Conservation (phyloP, 306 rosid species). For the Urtica urens region DNA sequence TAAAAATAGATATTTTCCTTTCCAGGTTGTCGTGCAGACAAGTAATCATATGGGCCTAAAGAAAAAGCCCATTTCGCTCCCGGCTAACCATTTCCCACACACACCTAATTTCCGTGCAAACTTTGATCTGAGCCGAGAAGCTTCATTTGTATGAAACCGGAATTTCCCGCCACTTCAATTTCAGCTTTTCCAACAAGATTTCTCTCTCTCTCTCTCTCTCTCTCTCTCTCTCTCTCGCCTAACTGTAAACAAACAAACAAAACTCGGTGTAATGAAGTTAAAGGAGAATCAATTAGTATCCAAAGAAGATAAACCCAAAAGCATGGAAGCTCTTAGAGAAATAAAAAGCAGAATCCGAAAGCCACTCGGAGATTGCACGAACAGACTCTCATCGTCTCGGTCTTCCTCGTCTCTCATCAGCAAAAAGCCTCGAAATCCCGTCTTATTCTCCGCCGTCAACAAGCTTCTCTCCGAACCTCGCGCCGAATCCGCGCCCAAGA, state of each 20-base stretch:
- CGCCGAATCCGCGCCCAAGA: background rate
- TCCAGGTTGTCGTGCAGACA: too few species aligned
- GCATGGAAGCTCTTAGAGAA: conserved; percentile 35
- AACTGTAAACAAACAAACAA: too few species aligned
- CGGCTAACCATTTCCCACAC: too few species aligned
- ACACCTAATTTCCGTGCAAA: too few species aligned
- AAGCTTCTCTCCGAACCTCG: conserved; percentile 1
- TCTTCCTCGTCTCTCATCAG: conserved; percentile 19
- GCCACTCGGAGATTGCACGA: conserved; percentile 57
- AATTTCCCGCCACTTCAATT: conserved; percentile 20
- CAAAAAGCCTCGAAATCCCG: conserved; percentile 27
- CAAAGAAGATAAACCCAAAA: background rate
- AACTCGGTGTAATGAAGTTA: too few species aligned
- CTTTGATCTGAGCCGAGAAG: too few species aligned
- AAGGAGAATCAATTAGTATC: background rate
- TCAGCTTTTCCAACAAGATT: conserved; percentile 2
- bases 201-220: background rate
- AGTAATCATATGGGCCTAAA: too few species aligned
- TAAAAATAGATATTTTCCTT: too few species aligned
- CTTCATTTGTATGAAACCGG: background rate
- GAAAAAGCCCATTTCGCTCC: too few species aligned
- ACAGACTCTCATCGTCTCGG: conserved; percentile 19
- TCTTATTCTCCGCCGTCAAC: conserved; percentile 16
- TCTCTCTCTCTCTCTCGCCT: background rate
- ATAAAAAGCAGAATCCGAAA: conserved; percentile 21